Evolutionary conservation across 2,329 filamentous ascomycete genomes (phyloP).

Genomic region (Coniosporium tulheliwenetii): DNA sequence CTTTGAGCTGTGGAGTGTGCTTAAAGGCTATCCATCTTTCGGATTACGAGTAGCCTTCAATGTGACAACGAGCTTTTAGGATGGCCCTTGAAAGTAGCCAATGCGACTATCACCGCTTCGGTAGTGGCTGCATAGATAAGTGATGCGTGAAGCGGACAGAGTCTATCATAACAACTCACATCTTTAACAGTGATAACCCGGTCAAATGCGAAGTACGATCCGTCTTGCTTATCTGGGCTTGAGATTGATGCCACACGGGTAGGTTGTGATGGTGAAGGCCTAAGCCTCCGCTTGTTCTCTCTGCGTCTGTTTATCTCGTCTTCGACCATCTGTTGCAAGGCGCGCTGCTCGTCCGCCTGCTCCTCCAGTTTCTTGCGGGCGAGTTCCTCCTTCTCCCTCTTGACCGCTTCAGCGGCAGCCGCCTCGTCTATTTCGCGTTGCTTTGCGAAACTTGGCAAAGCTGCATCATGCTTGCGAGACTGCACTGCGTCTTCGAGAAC

Average conservation of each 20-base stretch:
- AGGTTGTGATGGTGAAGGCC: slow-evolving; percentile 4
- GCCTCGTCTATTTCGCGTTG: slow-evolving; percentile 75
- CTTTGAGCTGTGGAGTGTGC: too few species aligned
- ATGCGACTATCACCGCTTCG: too few species aligned
- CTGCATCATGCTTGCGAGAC: slow-evolving; percentile 56
- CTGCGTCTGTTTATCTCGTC: slow-evolving; percentile 55
- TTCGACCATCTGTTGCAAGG: slow-evolving; percentile 54
- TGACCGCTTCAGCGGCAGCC: slow-evolving; percentile 44
- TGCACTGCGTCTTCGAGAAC: slow-evolving; percentile 75
- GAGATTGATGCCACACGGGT: too few species aligned
- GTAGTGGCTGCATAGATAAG: too few species aligned
- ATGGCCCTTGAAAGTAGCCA: too few species aligned
- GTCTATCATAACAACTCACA: too few species aligned
- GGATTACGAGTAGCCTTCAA: too few species aligned
- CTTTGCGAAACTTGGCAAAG: slow-evolving; percentile 75
- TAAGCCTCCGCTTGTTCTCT: slow-evolving; percentile 48
- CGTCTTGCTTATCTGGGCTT: too few species aligned
- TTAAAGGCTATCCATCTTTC: too few species aligned
- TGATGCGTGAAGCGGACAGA: too few species aligned
- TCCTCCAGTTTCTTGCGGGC: slow-evolving; percentile 20
- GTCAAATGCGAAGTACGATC: slow-evolving; percentile 10
- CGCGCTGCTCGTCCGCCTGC: slow-evolving; percentile 49
- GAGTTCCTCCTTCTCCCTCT: slow-evolving; percentile 24
- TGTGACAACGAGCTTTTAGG: too few species aligned
- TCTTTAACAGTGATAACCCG: slow-evolving; percentile 3